phyloP scores from a whole-genome alignment of 352 stramenopile species.

The Globisporangium acanthophoron region DNA sequence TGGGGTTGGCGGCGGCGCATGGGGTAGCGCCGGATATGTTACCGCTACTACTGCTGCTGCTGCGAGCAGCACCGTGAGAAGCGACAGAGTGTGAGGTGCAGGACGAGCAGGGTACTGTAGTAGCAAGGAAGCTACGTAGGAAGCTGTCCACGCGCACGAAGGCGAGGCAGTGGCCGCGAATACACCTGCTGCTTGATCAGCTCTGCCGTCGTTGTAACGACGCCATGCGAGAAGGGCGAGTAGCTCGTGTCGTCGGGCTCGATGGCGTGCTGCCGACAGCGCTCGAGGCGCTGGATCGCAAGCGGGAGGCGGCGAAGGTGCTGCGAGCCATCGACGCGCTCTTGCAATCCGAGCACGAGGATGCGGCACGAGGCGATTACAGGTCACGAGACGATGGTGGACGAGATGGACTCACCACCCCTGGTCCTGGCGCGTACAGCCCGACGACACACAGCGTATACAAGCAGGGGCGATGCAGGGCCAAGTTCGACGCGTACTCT shows the following conservation, averaged over 20 bases:
- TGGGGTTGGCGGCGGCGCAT: too few species aligned
- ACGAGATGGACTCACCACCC: not conserved
- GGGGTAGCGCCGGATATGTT: too few species aligned
- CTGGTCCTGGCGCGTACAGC: slow-evolving; percentile 4
- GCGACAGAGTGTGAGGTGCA: too few species aligned
- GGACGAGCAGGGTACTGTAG: too few species aligned
- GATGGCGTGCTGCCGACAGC: slow-evolving; percentile 18
- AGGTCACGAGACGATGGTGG: too few species aligned
- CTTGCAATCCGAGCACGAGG: slow-evolving; percentile 1
- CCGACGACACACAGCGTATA: not conserved
- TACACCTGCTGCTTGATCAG: not conserved
- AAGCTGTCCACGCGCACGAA: too few species aligned
- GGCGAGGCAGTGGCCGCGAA: too few species aligned
- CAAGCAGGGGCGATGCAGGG: not conserved
- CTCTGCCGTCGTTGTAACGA: not conserved
- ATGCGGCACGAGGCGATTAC: not conserved
- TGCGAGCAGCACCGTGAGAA: too few species aligned
- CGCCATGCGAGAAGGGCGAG: too few species aligned
- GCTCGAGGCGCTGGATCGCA: slow-evolving; percentile 17
- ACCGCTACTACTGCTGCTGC: too few species aligned
- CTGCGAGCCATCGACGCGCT: slow-evolving; percentile 24
- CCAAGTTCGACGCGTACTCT: slow-evolving; percentile 1
- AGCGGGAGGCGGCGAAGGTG: slow-evolving; percentile 14
- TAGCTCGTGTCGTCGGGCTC: not conserved
- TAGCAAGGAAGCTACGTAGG: too few species aligned